These are phyloP conservation scores for Thraustochytrium striatum DNA, from an alignment of 352 stramenopile species.

Conservation along the genomic window DNA sequence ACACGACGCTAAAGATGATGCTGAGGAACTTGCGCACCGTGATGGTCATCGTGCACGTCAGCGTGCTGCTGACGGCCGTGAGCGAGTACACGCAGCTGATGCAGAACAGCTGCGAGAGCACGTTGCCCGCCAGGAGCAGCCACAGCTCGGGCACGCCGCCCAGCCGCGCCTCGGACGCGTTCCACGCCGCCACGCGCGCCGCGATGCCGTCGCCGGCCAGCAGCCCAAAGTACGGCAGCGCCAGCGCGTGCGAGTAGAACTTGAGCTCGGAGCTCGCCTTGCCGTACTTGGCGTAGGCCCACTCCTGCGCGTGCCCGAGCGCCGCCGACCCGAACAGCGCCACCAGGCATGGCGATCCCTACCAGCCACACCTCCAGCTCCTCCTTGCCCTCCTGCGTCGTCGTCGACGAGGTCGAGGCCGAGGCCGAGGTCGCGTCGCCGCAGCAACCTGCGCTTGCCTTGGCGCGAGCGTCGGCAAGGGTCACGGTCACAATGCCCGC, in stretches of 20 bases:
- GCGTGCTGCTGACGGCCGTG: background rate
- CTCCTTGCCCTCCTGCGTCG: background rate
- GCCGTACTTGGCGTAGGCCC: conserved; percentile 20
- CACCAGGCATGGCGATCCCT: conserved; percentile 34
- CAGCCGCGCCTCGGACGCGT: background rate
- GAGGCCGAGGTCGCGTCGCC: background rate
- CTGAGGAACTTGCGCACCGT: conserved; percentile 44
- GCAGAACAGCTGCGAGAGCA: conserved; percentile 31
- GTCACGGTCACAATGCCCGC: conserved; percentile 23
- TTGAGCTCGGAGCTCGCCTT: conserved; percentile 30
- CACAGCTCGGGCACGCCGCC: background rate
- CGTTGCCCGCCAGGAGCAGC: conserved; percentile 18
- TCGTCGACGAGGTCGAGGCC: background rate
- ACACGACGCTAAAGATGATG: conserved; percentile 47
- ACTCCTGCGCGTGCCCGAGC: conserved; percentile 44
- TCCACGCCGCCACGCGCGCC: background rate
- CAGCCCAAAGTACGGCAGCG: conserved; percentile 36
- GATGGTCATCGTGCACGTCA: conserved; percentile 45
- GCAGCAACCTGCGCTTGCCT: background rate
- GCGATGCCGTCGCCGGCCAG: background rate
- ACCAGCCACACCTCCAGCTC: conserved; percentile 29
- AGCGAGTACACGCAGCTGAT: conserved; percentile 25
- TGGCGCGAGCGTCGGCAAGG: conserved; percentile 21
- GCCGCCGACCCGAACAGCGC: conserved; percentile 15
- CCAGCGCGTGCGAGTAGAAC: conserved; percentile 47